Conservation (phyloP, 2,329 filamentous ascomycete species). For the Apiospora sp. region DNA sequence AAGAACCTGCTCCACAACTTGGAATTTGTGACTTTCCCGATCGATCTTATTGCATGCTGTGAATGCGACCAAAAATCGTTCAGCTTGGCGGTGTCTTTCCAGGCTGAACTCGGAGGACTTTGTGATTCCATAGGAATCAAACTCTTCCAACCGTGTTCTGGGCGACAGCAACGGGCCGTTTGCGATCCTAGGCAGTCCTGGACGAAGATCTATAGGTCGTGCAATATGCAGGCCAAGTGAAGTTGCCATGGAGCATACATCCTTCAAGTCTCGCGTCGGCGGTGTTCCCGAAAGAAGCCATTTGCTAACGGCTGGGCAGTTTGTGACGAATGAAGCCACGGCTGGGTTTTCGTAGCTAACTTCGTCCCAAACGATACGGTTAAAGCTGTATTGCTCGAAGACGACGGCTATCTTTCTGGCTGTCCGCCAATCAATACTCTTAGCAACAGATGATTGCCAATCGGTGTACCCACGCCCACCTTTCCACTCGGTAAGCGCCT, state of each 20-base stretch:
- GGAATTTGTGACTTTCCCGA: conserved; percentile 29
- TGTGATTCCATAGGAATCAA: conserved; percentile 43
- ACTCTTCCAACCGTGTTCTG: conserved; percentile 44
- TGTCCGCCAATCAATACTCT: not conserved
- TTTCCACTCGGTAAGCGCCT: not conserved
- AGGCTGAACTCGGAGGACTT: conserved; percentile 44
- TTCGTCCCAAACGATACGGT: conserved; percentile 52
- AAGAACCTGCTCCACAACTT: conserved; percentile 36
- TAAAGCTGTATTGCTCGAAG: conserved; percentile 49
- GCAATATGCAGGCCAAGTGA: conserved; percentile 50
- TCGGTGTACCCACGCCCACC: conserved; percentile 22
- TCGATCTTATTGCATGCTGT: conserved; percentile 40
- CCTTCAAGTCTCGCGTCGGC: conserved; percentile 44
- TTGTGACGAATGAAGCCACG: conserved; percentile 44
- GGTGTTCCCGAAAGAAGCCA: conserved; percentile 56
- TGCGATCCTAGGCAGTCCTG: conserved; percentile 47
- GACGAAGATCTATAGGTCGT: conserved; percentile 40
- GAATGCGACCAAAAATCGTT: conserved; percentile 42
- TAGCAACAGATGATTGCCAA: conserved; percentile 15
- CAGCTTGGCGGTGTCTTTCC: conserved; percentile 46
- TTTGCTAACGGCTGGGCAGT: conserved; percentile 44
- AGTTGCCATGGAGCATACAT: conserved; percentile 45
- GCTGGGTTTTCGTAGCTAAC: conserved; percentile 49
- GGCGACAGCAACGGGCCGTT: conserved; percentile 41
- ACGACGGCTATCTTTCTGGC: conserved; percentile 32